These are phyloP conservation scores for Lumnitzera racemosa DNA, from an alignment of 345 rosid genomes.

Conservation along the genomic window DNA sequence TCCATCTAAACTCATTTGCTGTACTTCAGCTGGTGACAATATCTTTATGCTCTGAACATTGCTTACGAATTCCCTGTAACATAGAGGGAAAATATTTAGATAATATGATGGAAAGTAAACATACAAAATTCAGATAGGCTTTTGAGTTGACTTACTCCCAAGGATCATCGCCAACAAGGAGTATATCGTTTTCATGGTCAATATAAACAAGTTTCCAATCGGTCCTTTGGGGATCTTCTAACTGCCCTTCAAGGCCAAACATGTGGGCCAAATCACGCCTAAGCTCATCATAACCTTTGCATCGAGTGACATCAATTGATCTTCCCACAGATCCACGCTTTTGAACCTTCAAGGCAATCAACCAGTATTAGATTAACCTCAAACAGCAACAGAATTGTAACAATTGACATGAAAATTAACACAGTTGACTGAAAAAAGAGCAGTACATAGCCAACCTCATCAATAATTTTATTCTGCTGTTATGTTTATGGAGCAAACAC, in stretches of 20 bases:
- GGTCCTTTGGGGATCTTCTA: slow-evolving; percentile 84
- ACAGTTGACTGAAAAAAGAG: not conserved
- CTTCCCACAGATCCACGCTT: slow-evolving; percentile 97
- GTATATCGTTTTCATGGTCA: slow-evolving; percentile 87
- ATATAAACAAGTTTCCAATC: slow-evolving; percentile 93
- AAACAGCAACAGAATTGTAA: not conserved
- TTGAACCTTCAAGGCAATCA: slow-evolving; percentile 59
- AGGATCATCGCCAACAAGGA: slow-evolving; percentile 97
- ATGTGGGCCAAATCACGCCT: slow-evolving; percentile 83
- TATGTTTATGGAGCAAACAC: no score
- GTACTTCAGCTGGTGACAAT: slow-evolving; percentile 87
- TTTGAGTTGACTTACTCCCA: slow-evolving; percentile 72
- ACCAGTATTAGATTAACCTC: slow-evolving; percentile 4
- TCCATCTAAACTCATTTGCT: slow-evolving; percentile 94
- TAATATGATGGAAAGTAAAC: not conserved
- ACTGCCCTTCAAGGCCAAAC: slow-evolving; percentile 96
- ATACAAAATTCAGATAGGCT: not conserved
- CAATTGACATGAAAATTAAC: not conserved
- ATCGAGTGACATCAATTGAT: slow-evolving; percentile 88
- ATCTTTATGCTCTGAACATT: slow-evolving; percentile 90
- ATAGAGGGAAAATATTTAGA: slow-evolving; percentile 11
- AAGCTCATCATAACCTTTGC: slow-evolving; percentile 72
- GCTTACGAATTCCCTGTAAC: slow-evolving; percentile 77
- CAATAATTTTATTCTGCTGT: no score
- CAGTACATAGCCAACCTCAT: no score